These are phyloP conservation scores for Entomortierella parvispora DNA, from an alignment of 192 early-diverging fungal genomes.

Conservation along the genomic window DNA sequence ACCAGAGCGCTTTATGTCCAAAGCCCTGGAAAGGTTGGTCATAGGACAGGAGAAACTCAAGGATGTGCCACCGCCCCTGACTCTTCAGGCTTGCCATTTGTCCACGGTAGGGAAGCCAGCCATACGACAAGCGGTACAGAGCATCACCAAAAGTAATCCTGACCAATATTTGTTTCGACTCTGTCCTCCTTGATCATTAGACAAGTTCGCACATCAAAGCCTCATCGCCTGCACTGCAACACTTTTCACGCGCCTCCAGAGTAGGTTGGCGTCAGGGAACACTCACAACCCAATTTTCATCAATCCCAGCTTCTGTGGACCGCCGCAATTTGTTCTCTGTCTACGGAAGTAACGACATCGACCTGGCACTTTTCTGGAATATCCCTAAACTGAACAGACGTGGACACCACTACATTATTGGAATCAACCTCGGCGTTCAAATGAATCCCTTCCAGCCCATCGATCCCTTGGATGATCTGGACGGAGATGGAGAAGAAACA, in stretches of 20 bases:
- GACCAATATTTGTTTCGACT: conserved; percentile 26
- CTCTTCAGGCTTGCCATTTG: conserved; percentile 58
- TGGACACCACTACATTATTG: conserved; percentile 94
- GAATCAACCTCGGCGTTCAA: conserved; percentile 88
- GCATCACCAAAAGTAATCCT: neutral
- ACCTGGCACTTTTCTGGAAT: conserved; percentile 88
- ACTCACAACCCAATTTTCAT: conserved; percentile 73
- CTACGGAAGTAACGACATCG: conserved; percentile 89
- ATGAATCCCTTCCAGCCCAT: conserved; percentile 71
- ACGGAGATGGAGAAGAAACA: conserved; percentile 57
- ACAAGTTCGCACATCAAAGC: conserved; percentile 65
- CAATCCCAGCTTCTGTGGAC: conserved; percentile 66
- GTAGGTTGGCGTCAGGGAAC: conserved; percentile 75
- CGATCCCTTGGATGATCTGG: conserved; percentile 43
- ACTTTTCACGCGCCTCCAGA: conserved; percentile 77
- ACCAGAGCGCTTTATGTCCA: conserved; percentile 61
- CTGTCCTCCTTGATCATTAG: conserved; percentile 58
- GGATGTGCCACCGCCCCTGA: conserved; percentile 56
- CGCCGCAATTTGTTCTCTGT: conserved; percentile 75
- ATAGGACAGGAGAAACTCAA: conserved; percentile 44
- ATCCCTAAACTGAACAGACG: conserved; percentile 59
- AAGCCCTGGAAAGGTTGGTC: conserved; percentile 58
- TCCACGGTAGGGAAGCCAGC: conserved; percentile 57
- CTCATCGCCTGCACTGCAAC: conserved; percentile 68
- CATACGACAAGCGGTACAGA: neutral